Evolutionary conservation across 371 early-diverging fungal species (phyloP), one percentile per base, ranked within the genome.

Genomic region (Parasitella parasitica): DNA sequence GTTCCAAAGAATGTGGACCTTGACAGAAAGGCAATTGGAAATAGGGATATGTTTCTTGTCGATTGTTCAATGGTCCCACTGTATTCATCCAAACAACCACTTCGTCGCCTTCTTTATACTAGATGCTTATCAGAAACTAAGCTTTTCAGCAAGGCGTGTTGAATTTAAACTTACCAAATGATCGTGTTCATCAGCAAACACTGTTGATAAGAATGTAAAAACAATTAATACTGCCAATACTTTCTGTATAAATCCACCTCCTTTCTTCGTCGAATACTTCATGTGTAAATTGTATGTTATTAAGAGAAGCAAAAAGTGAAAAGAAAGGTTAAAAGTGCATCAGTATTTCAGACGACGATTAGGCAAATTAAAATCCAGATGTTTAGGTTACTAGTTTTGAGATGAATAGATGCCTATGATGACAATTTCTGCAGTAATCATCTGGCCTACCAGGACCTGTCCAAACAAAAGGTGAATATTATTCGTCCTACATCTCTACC

Each of bases 11-110:
- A 26, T 81, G 79, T 4, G 70, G 65, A 2, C 90, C 91, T 39
- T 73, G 72, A 55, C 94, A 94, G 65, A 83, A 94, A 6, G 94
- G 94, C 24, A 94, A 71, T 53, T 87, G 85, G 46, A 80, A 86
- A 67, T 86, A 91, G 12, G 87, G 89, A 65, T 94, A 94, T 36
- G 90, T 91, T 70, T 94, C 92, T 66, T 91, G 91, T 46, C 86
- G 71, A 61, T 85, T 86, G 49, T 82, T 61, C 13, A 82, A 52
- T 34, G 83, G 85, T 64, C 92, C 92, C n/a, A 92, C 88, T 13
- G 91, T 88, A 61, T 90, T 90, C 71, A 85, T 84, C 89, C 89
- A 89, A n/a, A 78, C 79, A 8, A 86, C 80, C 3, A 89, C 85
- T 50, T 83, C 83, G 38, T 86, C 85, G 2, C 64, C 71, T 27